Evolutionary conservation across 2,329 filamentous ascomycete species (phyloP), one percentile per base, ranked within the genome.

Genomic region (Parasarocladium wereldwijsianum): DNA sequence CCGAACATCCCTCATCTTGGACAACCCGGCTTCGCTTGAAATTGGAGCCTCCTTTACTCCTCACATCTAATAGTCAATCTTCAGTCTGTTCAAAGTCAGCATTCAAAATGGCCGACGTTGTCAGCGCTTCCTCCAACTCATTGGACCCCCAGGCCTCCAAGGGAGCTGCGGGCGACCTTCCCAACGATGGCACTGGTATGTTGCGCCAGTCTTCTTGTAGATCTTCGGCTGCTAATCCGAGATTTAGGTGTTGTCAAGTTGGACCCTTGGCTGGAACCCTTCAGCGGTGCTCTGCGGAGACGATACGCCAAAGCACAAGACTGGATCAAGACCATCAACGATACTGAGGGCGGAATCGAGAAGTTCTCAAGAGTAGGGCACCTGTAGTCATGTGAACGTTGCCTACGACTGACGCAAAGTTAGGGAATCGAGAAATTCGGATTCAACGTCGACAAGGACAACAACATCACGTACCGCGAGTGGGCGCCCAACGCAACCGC

Each of bases 401-500:
- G 14, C 15, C 23, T 26, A 26, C 21, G 11, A n/a, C n/a, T n/a
- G n/a, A n/a, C n/a, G n/a, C 23, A 29, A 29, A 15, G 12, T 8
- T 11, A 92, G 83, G 87, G 90, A 25, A 79, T 73, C 38, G 84
- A 96, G 47, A 76, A 67, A 38, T 93, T 81, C 47, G 90, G 90
- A 33, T 72, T 98, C 55, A 84, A 82, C 41, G 76, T 90, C 36
- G 67, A 77, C 47, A 61, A 71, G 32, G 75, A 93, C 45, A 83
- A 83, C 51, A 85, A 86, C 52, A 84, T 98, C 40, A 64, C 67
- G 34, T 98, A 98, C 55, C 71, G 84, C 42, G 90, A 98, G 66
- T 98, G 90, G 90, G 90, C 90, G 1, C 86, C 90, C 16, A 92
- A 85, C 60, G 87, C 85, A 32, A 63, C 72, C 23, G 66, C 80